Base-by-base conservation (phyloP, 495 filamentous ascomycete genomes). In the Penicillium roqueforti region DNA sequence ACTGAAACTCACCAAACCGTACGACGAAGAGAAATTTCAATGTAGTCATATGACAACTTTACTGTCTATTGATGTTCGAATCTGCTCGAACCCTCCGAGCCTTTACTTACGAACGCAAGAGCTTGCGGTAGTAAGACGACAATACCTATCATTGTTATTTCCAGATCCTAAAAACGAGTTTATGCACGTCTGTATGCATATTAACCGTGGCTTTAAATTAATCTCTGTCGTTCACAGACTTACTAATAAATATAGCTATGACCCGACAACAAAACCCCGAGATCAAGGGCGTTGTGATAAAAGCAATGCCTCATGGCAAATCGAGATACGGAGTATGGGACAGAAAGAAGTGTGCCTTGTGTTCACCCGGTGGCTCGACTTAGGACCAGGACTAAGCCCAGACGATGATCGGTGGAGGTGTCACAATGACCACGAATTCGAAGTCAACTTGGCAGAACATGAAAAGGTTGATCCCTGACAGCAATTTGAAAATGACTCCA, bases 251-350 rank as follows among this genome's bases (percentile, higher is more conserved):
- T 31, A 46, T 46, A 19, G 26, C 25, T 31, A 26, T 19, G 9
- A 13, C 13, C 11, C 3, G n/a, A 22, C 26, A 29, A 39, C 3
- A 13, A 16, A 6, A 9, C 26, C 26, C 8, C n/a, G 26, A 16
- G 26, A 46, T n/a, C 18, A 46, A n/a, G 53, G 53, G 10, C 16
- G 53, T 11, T 60, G 57, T 23, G 11, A 43, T 6, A 7, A 41
- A 44, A 56, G 57, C 53, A 56, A 56, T 23, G 56, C 48, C 26
- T 34, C 53, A 20, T 60, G 57, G 57, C 28, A 31, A 31, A 31
- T 31, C 13, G 28, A 31, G 9, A 31, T 39, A 39, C 37, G 16
- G 37, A 39, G 10, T 19, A 9, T 20, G 16, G 37, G 16, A 4
- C n/a, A 18, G 3, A 19, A 39, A 3, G 16, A 39, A 19, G n/a